Percentiles rank a stretch among this genome's conserved stretches.
phyloP scores from a whole-genome alignment of 192 early-diverging fungal species.

The Backusella tarrabulga region DNA sequence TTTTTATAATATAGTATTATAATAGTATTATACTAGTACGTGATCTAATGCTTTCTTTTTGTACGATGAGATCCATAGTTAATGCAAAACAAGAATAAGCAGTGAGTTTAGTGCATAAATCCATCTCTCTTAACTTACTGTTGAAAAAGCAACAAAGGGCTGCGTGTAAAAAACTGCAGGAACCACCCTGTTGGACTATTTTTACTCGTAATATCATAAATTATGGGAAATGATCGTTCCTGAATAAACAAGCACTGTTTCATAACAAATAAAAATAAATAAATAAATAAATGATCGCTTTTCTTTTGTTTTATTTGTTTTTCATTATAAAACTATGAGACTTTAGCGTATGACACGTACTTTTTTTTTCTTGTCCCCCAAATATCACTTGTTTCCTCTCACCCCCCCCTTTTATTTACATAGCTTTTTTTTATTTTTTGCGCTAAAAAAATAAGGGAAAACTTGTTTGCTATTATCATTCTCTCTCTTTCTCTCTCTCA shows the following conservation, averaged over 20 bases:
- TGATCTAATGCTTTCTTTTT: too few species aligned
- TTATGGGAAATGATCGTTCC: background rate
- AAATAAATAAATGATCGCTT: background rate
- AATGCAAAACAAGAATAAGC: background rate
- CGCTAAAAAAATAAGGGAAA: background rate
- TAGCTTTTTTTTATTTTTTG: background rate
- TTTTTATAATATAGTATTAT: too few species aligned
- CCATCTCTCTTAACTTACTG: background rate
- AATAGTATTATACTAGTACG: too few species aligned
- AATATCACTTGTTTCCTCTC: background rate
- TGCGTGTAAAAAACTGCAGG: background rate
- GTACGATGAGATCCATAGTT: too few species aligned
- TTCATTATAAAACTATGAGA: background rate
- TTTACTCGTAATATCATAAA: background rate
- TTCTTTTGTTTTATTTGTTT: background rate
- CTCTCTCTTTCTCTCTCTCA: background rate
- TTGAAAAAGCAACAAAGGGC: background rate
- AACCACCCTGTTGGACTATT: background rate
- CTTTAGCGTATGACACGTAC: background rate
- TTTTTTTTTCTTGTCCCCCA: background rate
- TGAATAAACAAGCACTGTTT: background rate
- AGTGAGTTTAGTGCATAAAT: background rate
- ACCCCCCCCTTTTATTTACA: background rate
- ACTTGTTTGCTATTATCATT: background rate
- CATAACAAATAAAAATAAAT: background rate